Evolutionary conservation across 495 filamentous ascomycete genomes (phyloP), one percentile per base, ranked within the genome.

Genomic region (Pyrenopolyporus hunteri): DNA sequence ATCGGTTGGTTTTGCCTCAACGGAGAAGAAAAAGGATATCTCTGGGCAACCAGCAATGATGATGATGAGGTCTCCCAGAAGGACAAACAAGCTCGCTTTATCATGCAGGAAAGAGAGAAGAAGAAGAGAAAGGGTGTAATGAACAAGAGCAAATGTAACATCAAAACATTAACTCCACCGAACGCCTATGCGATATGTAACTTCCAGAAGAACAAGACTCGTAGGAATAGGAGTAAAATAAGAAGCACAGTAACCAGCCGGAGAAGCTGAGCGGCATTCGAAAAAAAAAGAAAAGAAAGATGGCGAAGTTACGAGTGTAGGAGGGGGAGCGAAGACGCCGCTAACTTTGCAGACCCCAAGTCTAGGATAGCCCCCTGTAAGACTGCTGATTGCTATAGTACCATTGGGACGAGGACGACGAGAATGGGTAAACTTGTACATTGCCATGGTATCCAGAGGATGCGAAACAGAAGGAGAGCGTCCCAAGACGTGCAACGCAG

Each of bases 101-200:
- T 64, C 60, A 64, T 64, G 60, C 60, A 26, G n/a, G n/a, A n/a
- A 32, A 29, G 48, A 39, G 23, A 51, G 17, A 28, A 35, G 11
- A 14, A 22, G 32, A 46, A 50, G 19, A 57, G 16, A 47, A 51
- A 47, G 35, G 31, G 33, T 6, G 22, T 32, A 20, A 37, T 48
- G 19, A 37, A 19, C 25, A 47, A 23, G 17, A 16, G 26, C 6
- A 20, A 49, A 11, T n/a, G 23, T 20, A 49, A 19, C 45, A 35
- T 9, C 14, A 45, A 9, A 22, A 52, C n/a, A n/a, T n/a, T n/a
- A 61, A 66, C 63, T 57, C 63, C 63, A 60, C 63, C 63, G 57
- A 66, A 66, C 63, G 63, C 63, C 63, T 60, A 57, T 66, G 63
- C 63, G 63, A 33, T 66, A 66, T 61, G 63, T 51, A 23, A 33